Conservation (phyloP, 768 basidiomycete genomes). For the Tylopilus rubrobrunneus region DNA sequence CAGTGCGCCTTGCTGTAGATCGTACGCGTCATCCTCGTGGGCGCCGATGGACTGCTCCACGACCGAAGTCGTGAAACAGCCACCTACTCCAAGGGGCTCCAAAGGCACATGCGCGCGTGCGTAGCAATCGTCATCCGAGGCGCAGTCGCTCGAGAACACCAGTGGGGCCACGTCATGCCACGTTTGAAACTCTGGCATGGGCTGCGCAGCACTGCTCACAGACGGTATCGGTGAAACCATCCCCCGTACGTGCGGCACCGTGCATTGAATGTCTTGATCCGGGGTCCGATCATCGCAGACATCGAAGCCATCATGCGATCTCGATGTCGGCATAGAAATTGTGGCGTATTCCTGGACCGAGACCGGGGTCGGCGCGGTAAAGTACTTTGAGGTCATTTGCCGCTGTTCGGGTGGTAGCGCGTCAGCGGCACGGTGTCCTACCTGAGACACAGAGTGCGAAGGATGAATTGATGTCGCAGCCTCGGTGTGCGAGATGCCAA, state of each 20-base stretch:
- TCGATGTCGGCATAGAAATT: neutral
- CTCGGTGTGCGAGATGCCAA: neutral
- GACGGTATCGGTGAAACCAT: slow-evolving; percentile 5
- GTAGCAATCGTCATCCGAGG: slow-evolving; percentile 1
- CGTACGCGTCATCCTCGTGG: neutral
- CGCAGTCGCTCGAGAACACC: slow-evolving; percentile 14
- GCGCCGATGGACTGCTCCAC: neutral
- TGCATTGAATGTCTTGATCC: neutral
- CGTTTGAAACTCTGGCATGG: slow-evolving; percentile 5
- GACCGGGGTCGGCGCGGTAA: neutral
- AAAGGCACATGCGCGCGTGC: neutral
- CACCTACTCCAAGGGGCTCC: neutral
- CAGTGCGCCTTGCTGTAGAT: neutral
- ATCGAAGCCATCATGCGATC: neutral
- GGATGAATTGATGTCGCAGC: slow-evolving; percentile 36
- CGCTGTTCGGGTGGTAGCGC: neutral
- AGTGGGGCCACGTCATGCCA: slow-evolving; percentile 10
- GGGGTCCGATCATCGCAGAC: neutral
- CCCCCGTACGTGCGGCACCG: neutral
- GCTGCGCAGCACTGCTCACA: slow-evolving; percentile 1
- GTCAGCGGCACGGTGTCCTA: slow-evolving; percentile 19
- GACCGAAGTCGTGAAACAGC: neutral
- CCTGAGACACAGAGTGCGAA: slow-evolving; percentile 57
- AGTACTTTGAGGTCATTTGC: slow-evolving; percentile 9
- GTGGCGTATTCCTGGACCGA: neutral